phyloP scores from a whole-genome alignment of 495 filamentous ascomycete genomes.

The Thozetella sp. region DNA sequence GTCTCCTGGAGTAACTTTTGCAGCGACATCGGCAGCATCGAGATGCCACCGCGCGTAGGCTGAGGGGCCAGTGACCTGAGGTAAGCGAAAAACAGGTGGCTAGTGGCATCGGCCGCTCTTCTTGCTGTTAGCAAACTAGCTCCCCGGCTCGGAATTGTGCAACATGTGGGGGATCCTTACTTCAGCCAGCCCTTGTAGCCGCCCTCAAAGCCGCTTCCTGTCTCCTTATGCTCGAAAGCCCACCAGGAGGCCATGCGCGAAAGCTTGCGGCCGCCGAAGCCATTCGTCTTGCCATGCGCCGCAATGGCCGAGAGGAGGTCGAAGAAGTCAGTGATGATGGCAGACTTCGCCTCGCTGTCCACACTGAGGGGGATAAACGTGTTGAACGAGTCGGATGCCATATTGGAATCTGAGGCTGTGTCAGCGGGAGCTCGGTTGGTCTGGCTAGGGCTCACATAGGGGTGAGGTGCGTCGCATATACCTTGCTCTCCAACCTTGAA shows the following conservation, averaged over 20 bases:
- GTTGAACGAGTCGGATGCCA: conserved; percentile 90
- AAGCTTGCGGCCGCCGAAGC: conserved; percentile 89
- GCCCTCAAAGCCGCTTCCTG: conserved; percentile 90
- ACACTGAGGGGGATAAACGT: conserved; percentile 96
- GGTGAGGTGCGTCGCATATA: conserved; percentile 36
- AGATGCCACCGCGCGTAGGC: conserved; percentile 71
- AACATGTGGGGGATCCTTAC: conserved; percentile 16
- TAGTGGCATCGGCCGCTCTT: conserved; percentile 92
- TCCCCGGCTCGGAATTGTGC: neutral
- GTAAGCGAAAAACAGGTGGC: conserved; percentile 97
- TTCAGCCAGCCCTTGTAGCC: conserved; percentile 84
- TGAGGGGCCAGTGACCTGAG: conserved; percentile 87
- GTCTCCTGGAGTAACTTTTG: conserved; percentile 89
- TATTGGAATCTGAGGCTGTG: conserved; percentile 72
- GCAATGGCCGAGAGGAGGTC: conserved; percentile 83
- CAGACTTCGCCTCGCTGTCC: conserved; percentile 81
- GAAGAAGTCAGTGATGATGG: conserved; percentile 96
- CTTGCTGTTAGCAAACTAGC: conserved; percentile 24
- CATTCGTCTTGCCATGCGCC: conserved; percentile 88
- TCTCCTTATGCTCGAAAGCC: conserved; percentile 91
- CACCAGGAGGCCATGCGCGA: conserved; percentile 97
- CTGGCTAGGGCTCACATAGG: neutral
- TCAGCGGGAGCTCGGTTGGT: conserved; percentile 14
- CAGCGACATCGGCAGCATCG: conserved; percentile 83
- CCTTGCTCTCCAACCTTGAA: conserved; percentile 95